Evolutionary conservation across 208 protist species (phyloP).

Genomic region (Borovskyia barvae): DNA sequence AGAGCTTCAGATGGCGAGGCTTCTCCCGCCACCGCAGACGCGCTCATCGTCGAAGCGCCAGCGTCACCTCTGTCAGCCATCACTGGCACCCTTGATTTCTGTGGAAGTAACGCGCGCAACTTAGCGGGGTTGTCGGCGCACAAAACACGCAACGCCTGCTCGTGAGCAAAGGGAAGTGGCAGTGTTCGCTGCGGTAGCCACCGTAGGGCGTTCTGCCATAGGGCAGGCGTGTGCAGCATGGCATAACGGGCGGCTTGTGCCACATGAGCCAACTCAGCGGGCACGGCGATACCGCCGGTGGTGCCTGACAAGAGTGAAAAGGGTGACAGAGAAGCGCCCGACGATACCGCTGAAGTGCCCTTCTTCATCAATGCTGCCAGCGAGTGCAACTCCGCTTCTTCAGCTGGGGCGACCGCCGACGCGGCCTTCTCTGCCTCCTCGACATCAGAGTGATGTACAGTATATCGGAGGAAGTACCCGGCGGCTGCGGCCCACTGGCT

Average conservation of each 20-base stretch:
- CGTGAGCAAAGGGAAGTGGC: conserved; percentile 45
- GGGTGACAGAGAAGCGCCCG: background rate
- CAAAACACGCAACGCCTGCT: conserved; percentile 18
- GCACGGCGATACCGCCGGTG: conserved; percentile 11
- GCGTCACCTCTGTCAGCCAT: too few species aligned
- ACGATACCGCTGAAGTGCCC: background rate
- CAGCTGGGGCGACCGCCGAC: too few species aligned
- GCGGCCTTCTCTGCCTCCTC: background rate
- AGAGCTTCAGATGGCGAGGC: background rate
- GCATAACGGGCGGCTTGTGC: conserved; percentile 60
- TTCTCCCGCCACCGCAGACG: background rate
- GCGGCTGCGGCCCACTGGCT: conserved; percentile 51
- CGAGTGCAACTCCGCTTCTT: conserved; percentile 2
- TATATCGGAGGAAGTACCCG: conserved; percentile 45
- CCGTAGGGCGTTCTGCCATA: conserved; percentile 47
- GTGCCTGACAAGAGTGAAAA: background rate
- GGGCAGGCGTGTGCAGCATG: conserved; percentile 30
- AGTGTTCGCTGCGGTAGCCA: conserved; percentile 45
- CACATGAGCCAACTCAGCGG: conserved; percentile 37
- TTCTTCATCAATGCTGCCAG: background rate
- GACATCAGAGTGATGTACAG: too few species aligned
- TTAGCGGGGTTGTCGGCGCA: conserved; percentile 18
- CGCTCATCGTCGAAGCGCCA: too few species aligned
- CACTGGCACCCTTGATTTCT: too few species aligned
- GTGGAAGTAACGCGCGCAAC: conserved; percentile 10